phyloP scores from a whole-genome alignment of 2,329 filamentous ascomycete genomes.

The Colletotrichum aenigma region DNA sequence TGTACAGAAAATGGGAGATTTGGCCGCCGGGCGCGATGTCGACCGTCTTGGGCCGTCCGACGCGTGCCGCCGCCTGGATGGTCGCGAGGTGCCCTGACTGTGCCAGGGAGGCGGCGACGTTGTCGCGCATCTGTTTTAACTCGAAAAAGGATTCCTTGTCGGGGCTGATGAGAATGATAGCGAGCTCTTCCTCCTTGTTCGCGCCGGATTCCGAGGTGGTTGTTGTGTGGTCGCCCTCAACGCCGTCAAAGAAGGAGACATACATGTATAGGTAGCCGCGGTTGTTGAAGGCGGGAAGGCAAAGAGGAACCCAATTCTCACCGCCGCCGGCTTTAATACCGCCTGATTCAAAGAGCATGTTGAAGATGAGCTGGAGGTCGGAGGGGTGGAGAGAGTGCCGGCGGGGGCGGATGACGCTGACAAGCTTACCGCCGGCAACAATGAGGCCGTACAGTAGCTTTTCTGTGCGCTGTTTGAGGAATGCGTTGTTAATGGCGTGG shows the following conservation, averaged over 20 bases:
- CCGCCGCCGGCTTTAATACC: constrained; percentile 88
- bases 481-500: constrained; percentile 82
- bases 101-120: constrained; percentile 70
- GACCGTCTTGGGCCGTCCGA: constrained; percentile 72
- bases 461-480: constrained; percentile 78
- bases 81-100: constrained; percentile 76
- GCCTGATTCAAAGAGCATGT: constrained; percentile 97
- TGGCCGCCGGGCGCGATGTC: constrained; percentile 82
- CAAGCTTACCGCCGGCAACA: constrained; percentile 88
- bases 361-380: constrained; percentile 95
- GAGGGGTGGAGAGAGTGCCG: constrained; percentile 95
- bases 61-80: constrained; percentile 73
- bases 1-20: constrained; percentile 93
- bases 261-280: constrained; percentile 99
- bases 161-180: constrained; percentile 88
- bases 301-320: constrained; percentile 97
- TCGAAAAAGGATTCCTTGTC: constrained; percentile 95
- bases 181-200: constrained; percentile 81
- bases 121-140: constrained; percentile 74
- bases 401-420: constrained; percentile 92
- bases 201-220: constrained; percentile 43
- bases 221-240: constrained; percentile 45
- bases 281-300: constrained; percentile 95
- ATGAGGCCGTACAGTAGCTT: constrained; percentile 91
- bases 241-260: constrained; percentile 86